These are phyloP conservation scores for Aschersonia sp. DNA, from an alignment of 2,329 filamentous ascomycete genomes.

Conservation along the genomic window DNA sequence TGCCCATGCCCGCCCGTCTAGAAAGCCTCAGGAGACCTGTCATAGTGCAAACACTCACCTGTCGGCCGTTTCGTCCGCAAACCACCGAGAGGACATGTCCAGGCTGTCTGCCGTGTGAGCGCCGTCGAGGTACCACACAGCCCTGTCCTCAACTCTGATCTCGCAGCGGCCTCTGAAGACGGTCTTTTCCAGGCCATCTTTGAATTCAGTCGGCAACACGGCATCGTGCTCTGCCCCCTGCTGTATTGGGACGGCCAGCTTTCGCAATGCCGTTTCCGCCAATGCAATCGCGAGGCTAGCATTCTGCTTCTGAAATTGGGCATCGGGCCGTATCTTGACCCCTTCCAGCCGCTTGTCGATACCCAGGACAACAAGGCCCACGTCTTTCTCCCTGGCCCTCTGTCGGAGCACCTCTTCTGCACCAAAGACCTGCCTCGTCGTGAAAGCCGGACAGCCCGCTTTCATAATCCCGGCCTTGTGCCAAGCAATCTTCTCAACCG, in stretches of 20 bases:
- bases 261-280: conserved; percentile 32
- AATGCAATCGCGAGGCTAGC: conserved; percentile 37
- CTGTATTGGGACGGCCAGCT: conserved; percentile 16
- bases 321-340: conserved; percentile 36
- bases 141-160: conserved; percentile 33
- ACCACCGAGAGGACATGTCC: conserved; percentile 70
- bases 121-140: conserved; percentile 83
- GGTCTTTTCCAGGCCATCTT: conserved; percentile 59
- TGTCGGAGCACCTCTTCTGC: conserved; percentile 29
- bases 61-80: conserved; percentile 36
- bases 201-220: conserved; percentile 46
- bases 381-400: conserved; percentile 38
- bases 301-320: conserved; percentile 45
- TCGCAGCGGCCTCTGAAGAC: conserved; percentile 71
- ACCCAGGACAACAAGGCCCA: conserved; percentile 29
- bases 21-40: neutral
- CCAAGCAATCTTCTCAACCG: conserved; percentile 54
- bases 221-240: conserved; percentile 6
- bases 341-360: conserved; percentile 28
- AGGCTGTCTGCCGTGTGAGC: conserved; percentile 90
- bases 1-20: no score
- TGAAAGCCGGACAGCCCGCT: conserved; percentile 40
- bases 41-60: conserved; percentile 9
- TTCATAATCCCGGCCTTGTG: conserved; percentile 64
- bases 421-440: conserved; percentile 33